Evolutionary conservation across 257 asterid genomes (phyloP).

Genomic region (Scutellaria galericulata): DNA sequence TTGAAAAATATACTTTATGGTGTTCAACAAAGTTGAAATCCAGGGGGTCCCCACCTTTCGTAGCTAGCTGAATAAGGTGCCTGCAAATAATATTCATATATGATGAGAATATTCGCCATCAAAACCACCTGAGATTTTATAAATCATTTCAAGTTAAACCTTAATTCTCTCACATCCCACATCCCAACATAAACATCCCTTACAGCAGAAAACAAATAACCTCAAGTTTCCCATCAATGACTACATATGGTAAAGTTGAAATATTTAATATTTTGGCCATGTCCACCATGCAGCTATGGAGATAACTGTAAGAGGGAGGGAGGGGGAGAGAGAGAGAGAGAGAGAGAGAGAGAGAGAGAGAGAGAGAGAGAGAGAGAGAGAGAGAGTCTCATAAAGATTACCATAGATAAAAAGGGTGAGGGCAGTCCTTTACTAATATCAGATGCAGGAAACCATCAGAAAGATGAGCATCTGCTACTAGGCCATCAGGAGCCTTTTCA

Average conservation of each 20-base stretch:
- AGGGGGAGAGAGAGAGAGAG: conserved; percentile 22
- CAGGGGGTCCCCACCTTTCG: conserved; percentile 84
- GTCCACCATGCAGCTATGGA: background rate
- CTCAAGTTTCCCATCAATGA: too few species aligned
- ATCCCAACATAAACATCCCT: background rate
- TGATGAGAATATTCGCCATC: background rate
- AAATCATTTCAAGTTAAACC: background rate
- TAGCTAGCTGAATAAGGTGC: conserved; percentile 91
- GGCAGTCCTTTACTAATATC: conserved; percentile 81
- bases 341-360: too few species aligned
- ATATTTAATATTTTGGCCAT: background rate
- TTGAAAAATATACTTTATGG: conserved; percentile 62
- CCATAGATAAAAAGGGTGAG: conserved; percentile 82
- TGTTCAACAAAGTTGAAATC: conserved; percentile 87
- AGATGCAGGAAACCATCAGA: conserved; percentile 93
- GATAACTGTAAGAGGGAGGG: background rate
- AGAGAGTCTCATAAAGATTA: conserved; percentile 34
- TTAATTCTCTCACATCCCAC: background rate
- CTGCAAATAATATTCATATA: conserved; percentile 46
- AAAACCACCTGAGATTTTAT: background rate
- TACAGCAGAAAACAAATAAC: too few species aligned
- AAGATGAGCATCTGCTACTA: conserved; percentile 98
- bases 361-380: too few species aligned
- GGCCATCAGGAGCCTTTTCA: conserved; percentile 93
- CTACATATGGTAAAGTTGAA: too few species aligned